These are phyloP conservation scores for Remersonia thermophila DNA, from an alignment of 2,329 filamentous ascomycete species.

Conservation along the genomic window DNA sequence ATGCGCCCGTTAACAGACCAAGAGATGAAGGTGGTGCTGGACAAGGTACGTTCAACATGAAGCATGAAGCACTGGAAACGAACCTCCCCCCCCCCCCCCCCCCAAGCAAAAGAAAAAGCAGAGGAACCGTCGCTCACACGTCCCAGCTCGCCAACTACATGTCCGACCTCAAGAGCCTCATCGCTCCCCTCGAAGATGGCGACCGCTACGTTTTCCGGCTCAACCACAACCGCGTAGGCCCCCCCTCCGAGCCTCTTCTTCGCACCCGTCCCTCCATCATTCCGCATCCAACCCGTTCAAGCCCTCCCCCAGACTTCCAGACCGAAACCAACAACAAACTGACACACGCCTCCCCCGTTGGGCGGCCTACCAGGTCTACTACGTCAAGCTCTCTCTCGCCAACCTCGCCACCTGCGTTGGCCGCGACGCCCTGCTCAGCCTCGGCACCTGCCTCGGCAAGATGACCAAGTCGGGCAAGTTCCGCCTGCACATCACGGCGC, in stretches of 20 bases:
- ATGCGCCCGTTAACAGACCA: conserved; percentile 76
- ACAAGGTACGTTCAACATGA: conserved; percentile 12
- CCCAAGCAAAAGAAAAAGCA: conserved; percentile 34
- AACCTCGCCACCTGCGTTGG: conserved; percentile 82
- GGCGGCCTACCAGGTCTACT: conserved; percentile 81
- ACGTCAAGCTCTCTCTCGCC: conserved; percentile 76
- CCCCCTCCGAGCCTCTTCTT: no score
- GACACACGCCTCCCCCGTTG: background rate
- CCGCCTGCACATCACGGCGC: conserved; percentile 75
- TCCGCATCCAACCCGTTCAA: background rate
- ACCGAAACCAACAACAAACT: no score
- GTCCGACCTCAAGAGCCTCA: conserved; percentile 72
- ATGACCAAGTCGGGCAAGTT: conserved; percentile 97
- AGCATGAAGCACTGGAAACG: background rate
- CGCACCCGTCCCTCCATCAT: background rate
- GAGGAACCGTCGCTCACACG: conserved; percentile 26
- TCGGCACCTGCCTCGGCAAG: conserved; percentile 85
- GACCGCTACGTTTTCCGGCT: conserved; percentile 81
- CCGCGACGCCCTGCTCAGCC: conserved; percentile 67
- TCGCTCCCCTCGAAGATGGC: conserved; percentile 57
- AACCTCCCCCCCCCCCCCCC: background rate
- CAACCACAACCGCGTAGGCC: conserved; percentile 37
- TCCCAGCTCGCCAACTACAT: conserved; percentile 79
- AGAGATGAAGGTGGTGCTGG: conserved; percentile 72
- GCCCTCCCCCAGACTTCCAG: no score